A percentile compares a stretch with the other conserved stretches of the same genome.
Conservation (phyloP, 2,329 filamentous ascomycete genomes). For the Talaromyces albobiverticillius region DNA sequence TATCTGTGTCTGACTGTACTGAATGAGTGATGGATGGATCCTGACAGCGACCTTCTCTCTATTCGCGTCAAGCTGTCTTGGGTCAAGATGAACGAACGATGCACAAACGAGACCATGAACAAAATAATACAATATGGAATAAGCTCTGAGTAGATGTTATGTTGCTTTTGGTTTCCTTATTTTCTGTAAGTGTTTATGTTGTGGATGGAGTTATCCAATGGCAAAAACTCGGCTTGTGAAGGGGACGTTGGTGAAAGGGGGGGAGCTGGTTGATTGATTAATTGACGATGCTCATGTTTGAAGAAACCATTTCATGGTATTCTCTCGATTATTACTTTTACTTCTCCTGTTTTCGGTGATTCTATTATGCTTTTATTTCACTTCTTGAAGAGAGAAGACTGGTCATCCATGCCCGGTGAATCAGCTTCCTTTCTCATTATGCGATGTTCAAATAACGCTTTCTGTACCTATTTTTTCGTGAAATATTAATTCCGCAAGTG, state of each 20-base stretch:
- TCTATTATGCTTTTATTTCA: background rate
- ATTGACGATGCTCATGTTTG: constrained; percentile 4
- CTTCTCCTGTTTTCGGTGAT: constrained; percentile 8
- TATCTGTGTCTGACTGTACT: background rate
- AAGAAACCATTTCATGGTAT: background rate
- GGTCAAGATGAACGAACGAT: background rate
- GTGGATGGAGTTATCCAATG: too few species aligned
- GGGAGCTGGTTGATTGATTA: constrained; percentile 11
- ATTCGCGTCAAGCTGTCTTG: background rate
- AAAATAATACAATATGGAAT: background rate
- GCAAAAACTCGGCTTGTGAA: background rate
- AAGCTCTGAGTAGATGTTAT: background rate
- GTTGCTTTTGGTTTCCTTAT: background rate
- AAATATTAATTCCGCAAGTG: background rate
- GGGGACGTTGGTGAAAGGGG: constrained; percentile 7
- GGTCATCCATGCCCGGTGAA: background rate
- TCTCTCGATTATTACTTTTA: constrained; percentile 16
- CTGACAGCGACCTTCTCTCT: background rate
- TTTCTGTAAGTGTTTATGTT: background rate
- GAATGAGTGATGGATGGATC: background rate
- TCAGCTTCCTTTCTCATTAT: background rate
- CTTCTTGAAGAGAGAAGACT: background rate
- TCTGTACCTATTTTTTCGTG: background rate
- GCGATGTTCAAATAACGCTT: background rate
- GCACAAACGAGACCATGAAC: background rate